Evolutionary conservation across 2,329 filamentous ascomycete species (phyloP), one percentile per base, ranked within the genome.

Genomic region (Cladosporium sp.): DNA sequence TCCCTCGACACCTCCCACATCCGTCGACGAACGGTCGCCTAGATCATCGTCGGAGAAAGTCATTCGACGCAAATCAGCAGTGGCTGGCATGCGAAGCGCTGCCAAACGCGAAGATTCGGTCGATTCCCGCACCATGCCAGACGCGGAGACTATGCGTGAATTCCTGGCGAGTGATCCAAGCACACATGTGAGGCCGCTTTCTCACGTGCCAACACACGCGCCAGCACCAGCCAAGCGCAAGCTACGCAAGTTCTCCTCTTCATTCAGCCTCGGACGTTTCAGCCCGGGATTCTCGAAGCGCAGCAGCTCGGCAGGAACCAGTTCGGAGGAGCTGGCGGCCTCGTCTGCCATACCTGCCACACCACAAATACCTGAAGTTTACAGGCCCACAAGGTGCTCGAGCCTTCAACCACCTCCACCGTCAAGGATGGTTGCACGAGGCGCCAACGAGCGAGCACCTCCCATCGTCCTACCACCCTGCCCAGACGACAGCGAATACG

Each of bases 401-500:
- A 69, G 66, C 47, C 41, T 68, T 28, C 59, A 52, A 51, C 68
- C 66, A 51, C 65, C 62, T n/a, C 59, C 44, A 32, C 54, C 55
- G 32, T 52, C 68, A 10, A 76, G 74, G 68, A 70, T 78, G 69
- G 64, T 77, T 15, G 68, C 76, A 10, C 72, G 76, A 24, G 75
- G 71, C 30, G 75, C 73, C 2, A 74, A 71, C 61, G 75, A 78
- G 68, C 75, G 75, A 21, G 75, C 70, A 4, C 72, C 75, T 8
- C 63, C 71, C 4, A 66, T 77, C 36, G 66, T 69, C 7, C 67
- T 77, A 4, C 76, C 76, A 28, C 69, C 74, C 4, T 77, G 72
- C 65, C 75, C 74, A 12, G 68, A 71, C 57, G 68, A 70, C 14
- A 54, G 34, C 54, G 63, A 59, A 10, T 24, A 60, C n/a, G 51